phyloP scores from a whole-genome alignment of 2,329 filamentous ascomycete genomes.

The Colletotrichum higginsianum region DNA sequence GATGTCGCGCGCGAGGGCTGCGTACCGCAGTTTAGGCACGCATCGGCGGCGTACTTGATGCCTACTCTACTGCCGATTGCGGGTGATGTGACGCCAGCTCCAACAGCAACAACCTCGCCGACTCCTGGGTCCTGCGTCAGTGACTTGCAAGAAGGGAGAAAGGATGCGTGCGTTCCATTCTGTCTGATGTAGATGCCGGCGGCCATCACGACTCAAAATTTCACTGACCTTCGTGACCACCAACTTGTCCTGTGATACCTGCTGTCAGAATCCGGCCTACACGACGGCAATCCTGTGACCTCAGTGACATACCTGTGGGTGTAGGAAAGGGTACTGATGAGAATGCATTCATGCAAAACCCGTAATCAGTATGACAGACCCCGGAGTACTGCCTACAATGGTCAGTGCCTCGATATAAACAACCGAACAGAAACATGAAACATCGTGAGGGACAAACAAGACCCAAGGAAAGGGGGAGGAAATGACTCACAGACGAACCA shows the following conservation, averaged over 20 bases:
- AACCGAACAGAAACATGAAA: not conserved
- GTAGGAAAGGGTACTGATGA: slow-evolving; percentile 40
- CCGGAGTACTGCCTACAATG: slow-evolving; percentile 44
- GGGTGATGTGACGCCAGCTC: slow-evolving; percentile 38
- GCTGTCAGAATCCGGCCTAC: slow-evolving; percentile 10
- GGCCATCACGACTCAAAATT: too few relatives aligned
- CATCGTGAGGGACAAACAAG: not conserved
- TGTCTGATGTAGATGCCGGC: not conserved
- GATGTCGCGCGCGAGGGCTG: not conserved
- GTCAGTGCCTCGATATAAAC: not conserved
- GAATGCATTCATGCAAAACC: slow-evolving; percentile 46
- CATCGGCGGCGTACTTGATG: slow-evolving; percentile 45
- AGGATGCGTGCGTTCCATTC: not conserved
- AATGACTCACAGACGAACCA: slow-evolving; percentile 45
- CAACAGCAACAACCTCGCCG: slow-evolving; percentile 43
- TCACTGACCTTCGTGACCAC: slow-evolving; percentile 44
- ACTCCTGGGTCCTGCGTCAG: slow-evolving; percentile 5
- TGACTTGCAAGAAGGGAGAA: not conserved
- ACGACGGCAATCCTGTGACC: not conserved
- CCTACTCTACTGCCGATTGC: slow-evolving; percentile 43
- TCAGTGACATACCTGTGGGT: slow-evolving; percentile 24
- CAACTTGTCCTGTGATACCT: slow-evolving; percentile 41
- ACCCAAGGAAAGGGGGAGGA: not conserved
- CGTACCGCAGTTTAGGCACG: slow-evolving; percentile 45
- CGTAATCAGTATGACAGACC: slow-evolving; percentile 49